These are phyloP conservation scores for Umbilicus rupestris DNA, from an alignment of 164 flowering plant genomes.

Conservation along the genomic window DNA sequence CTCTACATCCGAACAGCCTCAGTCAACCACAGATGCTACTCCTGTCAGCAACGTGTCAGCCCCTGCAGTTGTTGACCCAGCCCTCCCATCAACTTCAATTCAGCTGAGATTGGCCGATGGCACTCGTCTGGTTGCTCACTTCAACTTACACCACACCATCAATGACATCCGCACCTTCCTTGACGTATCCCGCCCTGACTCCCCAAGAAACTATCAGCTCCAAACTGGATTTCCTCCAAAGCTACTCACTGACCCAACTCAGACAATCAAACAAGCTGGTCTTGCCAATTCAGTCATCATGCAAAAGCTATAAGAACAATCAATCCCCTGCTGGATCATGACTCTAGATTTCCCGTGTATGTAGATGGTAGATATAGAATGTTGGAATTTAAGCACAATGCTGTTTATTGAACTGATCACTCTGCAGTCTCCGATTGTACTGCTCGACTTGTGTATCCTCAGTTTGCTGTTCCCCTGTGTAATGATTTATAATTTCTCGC, in stretches of 20 bases:
- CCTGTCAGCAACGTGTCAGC: conserved; percentile 29
- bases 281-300: conserved; percentile 85
- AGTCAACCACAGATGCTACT: conserved; percentile 17
- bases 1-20: conserved; percentile 20
- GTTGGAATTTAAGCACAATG: not conserved
- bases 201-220: conserved; percentile 44
- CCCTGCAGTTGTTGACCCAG: conserved; percentile 44
- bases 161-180: conserved; percentile 63
- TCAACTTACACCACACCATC: conserved; percentile 69
- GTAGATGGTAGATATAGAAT: not conserved
- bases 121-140: conserved; percentile 61
- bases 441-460: not conserved
- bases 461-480: too few species aligned
- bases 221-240: conserved; percentile 93
- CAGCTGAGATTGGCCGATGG: conserved; percentile 88
- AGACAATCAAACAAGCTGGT: conserved; percentile 84
- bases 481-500: not conserved
- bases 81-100: conserved; percentile 67
- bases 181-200: conserved; percentile 72
- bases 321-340: not conserved
- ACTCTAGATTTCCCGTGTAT: not conserved
- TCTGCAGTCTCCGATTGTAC: not conserved
- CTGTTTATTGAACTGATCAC: not conserved
- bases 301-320: conserved; percentile 34
- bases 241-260: conserved; percentile 49